Conservation (phyloP, 352 stramenopile genomes). For the Phytopythium litorale region DNA sequence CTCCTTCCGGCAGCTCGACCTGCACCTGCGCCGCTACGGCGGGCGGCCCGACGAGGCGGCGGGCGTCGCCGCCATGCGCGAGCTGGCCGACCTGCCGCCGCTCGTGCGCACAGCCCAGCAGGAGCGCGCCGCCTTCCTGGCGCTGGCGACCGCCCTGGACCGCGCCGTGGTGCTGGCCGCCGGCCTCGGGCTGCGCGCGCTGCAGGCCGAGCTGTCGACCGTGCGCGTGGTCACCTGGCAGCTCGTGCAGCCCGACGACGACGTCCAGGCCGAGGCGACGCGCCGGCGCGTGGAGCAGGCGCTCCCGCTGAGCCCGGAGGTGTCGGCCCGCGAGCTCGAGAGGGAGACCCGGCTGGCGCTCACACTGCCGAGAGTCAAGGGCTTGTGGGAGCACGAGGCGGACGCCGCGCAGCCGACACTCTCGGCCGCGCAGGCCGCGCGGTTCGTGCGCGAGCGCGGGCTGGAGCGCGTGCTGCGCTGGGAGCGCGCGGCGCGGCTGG, state of each 20-base stretch:
- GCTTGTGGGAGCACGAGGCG: conserved; percentile 57
- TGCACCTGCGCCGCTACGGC: conserved; percentile 64
- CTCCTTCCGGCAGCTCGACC: conserved; percentile 69
- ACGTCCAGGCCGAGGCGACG: too few relatives aligned
- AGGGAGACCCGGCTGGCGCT: neutral
- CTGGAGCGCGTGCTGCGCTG: conserved; percentile 58
- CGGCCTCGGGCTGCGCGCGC: conserved; percentile 40
- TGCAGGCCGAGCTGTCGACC: conserved; percentile 49
- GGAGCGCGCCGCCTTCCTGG: neutral
- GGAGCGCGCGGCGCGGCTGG: conserved; percentile 40
- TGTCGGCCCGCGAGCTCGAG: neutral
- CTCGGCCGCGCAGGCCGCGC: conserved; percentile 55
- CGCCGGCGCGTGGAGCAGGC: neutral
- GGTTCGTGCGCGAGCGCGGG: conserved; percentile 54
- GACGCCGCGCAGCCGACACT: conserved; percentile 17
- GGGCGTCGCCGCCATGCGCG: conserved; percentile 32
- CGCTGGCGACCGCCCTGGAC: conserved; percentile 10
- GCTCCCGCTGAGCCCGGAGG: neutral
- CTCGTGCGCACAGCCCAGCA: neutral
- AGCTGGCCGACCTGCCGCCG: conserved; percentile 6
- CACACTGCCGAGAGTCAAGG: conserved; percentile 22
- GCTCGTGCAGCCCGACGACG: conserved; percentile 1
- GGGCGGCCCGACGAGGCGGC: conserved; percentile 68
- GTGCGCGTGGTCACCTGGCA: conserved; percentile 16
- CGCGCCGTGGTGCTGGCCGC: conserved; percentile 61